These are phyloP conservation scores for Hermanozyma aechmeae DNA, from an alignment of 805 yeast genomes.

Conservation along the genomic window DNA sequence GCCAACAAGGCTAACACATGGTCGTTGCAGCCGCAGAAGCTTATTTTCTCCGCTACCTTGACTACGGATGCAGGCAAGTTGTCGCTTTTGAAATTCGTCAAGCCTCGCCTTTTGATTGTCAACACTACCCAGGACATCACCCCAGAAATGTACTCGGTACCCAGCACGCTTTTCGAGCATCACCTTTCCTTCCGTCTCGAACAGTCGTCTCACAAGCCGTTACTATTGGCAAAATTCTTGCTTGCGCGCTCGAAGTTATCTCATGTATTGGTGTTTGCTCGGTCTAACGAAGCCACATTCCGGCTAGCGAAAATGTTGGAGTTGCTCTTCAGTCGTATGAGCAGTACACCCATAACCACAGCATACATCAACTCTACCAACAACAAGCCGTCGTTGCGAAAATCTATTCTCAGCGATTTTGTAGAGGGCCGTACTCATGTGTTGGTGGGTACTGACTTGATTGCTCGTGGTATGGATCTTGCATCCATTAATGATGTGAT, in stretches of 20 bases:
- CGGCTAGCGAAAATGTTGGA: constrained; percentile 58
- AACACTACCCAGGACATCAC: constrained; percentile 43
- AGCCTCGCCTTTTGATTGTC: constrained; percentile 69
- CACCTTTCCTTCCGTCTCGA: constrained; percentile 29
- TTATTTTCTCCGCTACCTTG: constrained; percentile 87
- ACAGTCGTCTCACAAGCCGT: constrained; percentile 54
- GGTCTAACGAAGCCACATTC: constrained; percentile 81
- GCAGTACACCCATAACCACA: constrained; percentile 6
- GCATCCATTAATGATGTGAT: constrained; percentile 61
- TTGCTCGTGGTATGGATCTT: constrained; percentile 93
- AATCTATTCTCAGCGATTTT: constrained; percentile 52
- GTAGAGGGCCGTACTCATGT: constrained; percentile 42
- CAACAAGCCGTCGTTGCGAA: constrained; percentile 39
- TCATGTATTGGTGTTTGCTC: constrained; percentile 54
- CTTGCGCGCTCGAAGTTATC: constrained; percentile 16
- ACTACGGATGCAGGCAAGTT: constrained; percentile 89
- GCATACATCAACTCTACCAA: constrained; percentile 52
- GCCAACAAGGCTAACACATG: constrained; percentile 22
- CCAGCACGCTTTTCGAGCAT: constrained; percentile 41
- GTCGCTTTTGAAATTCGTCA: constrained; percentile 55
- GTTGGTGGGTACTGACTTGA: constrained; percentile 76
- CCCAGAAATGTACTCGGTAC: constrained; percentile 53
- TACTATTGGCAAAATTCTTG: constrained; percentile 54
- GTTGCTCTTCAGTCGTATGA: constrained; percentile 25
- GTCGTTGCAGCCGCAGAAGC: constrained; percentile 39